Evolutionary conservation across 495 filamentous ascomycete genomes (phyloP).

Genomic region (Aspergillus bertholletiae): DNA sequence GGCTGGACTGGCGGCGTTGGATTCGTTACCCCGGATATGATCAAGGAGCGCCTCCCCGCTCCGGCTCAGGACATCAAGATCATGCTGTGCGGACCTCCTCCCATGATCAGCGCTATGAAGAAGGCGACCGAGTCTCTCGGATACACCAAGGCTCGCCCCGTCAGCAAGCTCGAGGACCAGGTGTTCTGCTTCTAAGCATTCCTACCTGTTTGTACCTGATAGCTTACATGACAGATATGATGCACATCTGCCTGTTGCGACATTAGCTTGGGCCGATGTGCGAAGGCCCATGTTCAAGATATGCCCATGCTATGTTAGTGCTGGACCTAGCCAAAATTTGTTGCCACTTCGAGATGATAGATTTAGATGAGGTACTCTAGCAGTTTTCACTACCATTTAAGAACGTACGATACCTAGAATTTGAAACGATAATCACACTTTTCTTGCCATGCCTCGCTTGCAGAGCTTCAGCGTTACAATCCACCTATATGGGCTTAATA

Average conservation of each 20-base stretch:
- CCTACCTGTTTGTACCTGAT: not conserved
- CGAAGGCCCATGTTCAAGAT: not conserved
- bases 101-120: slow-evolving; percentile 97
- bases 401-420: not conserved
- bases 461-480: too few species aligned
- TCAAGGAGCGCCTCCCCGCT: slow-evolving; percentile 82
- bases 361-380: not conserved
- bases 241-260: not conserved
- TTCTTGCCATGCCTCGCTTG: not conserved
- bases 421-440: not conserved
- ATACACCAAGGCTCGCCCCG: slow-evolving; percentile 84
- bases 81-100: slow-evolving; percentile 92
- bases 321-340: too few species aligned
- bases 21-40: slow-evolving; percentile 93
- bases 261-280: not conserved
- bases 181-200: slow-evolving; percentile 88
- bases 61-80: slow-evolving; percentile 88
- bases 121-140: slow-evolving; percentile 86
- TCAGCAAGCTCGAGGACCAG: slow-evolving; percentile 96
- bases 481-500: too few species aligned
- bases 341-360: not conserved
- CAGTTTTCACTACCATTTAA: not conserved
- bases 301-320: not conserved
- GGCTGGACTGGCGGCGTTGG: slow-evolving; percentile 87
- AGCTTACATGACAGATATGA: not conserved